A percentile compares a stretch with the other conserved stretches of the same genome.
Evolutionary conservation across 129 eudicot genomes (phyloP).

Genomic region (Scalesia atractyloides): DNA sequence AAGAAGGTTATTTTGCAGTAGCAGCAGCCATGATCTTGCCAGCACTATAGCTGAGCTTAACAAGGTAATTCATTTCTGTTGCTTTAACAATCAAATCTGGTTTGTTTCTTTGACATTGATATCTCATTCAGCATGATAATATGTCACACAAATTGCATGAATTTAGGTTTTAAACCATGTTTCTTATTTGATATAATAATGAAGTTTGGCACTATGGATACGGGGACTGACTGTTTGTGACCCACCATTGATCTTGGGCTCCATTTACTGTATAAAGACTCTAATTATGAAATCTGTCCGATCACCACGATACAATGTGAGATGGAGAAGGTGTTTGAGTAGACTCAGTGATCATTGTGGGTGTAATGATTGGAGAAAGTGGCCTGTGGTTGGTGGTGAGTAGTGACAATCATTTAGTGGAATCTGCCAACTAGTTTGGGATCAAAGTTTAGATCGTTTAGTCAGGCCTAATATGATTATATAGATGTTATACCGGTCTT

Average conservation of each 20-base stretch:
- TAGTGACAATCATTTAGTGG: not conserved
- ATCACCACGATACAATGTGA: not conserved
- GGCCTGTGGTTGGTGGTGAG: no score
- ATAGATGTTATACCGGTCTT: not conserved
- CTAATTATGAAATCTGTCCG: not conserved
- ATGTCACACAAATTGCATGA: slow-evolving; percentile 14
- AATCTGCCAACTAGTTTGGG: not conserved
- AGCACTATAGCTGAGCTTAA: slow-evolving; percentile 67
- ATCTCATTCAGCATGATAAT: not conserved
- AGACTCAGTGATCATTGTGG: slow-evolving; percentile 2
- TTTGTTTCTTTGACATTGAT: slow-evolving; percentile 11
- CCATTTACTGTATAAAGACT: slow-evolving; percentile 1
- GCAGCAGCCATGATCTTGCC: slow-evolving; percentile 43
- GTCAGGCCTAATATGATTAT: slow-evolving; percentile 1
- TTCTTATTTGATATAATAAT: not conserved
- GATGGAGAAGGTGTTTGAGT: not conserved
- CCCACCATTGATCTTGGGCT: not conserved
- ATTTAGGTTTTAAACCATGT: slow-evolving; percentile 8
- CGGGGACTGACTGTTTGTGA: not conserved
- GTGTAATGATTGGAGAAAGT: not conserved
- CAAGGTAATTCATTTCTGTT: slow-evolving; percentile 46
- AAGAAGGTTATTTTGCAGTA: slow-evolving; percentile 27
- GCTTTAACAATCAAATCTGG: slow-evolving; percentile 1
- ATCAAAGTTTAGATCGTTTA: not conserved
- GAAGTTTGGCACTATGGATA: not conserved